Evolutionary conservation across 345 rosid genomes (phyloP), one percentile per base, ranked within the genome.

Genomic region (Populus pruinosa): DNA sequence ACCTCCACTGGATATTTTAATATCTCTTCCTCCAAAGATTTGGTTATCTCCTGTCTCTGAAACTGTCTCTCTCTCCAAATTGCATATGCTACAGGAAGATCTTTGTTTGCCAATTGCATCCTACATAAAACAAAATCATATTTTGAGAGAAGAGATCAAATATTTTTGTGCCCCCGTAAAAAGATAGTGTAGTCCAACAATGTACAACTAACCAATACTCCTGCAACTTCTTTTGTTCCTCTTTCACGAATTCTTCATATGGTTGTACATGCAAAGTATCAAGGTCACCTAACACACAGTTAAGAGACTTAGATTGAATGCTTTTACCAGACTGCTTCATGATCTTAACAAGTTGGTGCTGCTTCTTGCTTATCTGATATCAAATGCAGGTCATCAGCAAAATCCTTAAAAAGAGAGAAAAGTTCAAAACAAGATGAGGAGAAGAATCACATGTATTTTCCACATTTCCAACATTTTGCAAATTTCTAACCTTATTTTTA

Each of bases 331-430:
- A 86, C 76, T 88, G 90, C 84, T 93, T 92, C 97, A 93, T 89
- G 80, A 83, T 87, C 90, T 90, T 93, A 70, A 94, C 92, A 85
- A 91, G 88, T 82, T 90, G 87, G 82, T 88, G 94, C 84, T 93
- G 99, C 87, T 87, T 92, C 93, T 91, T 96, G 90, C 97, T 96
- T 84, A 96, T 91, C 99, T 96, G 87, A 89, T 64, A 83, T 17
- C 72, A 64, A 64, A 75, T 36, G 29, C 79, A 75, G 36, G 53
- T 63, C 69, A 72, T 82, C 59, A 82, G 67, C 76, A 76, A 81
- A 76, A 75, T 53, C 74, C 77, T 41, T 62, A 73, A 70, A 78
- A 72, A 78, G 36, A 70, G 16, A 35, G 68, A 41, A 10, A 41
- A 10, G 11, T 10, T 41, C 21, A 55, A 0, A 8, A n/a, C 21